phyloP scores from a whole-genome alignment of 805 yeast species.

The Yarrowia bubula region DNA sequence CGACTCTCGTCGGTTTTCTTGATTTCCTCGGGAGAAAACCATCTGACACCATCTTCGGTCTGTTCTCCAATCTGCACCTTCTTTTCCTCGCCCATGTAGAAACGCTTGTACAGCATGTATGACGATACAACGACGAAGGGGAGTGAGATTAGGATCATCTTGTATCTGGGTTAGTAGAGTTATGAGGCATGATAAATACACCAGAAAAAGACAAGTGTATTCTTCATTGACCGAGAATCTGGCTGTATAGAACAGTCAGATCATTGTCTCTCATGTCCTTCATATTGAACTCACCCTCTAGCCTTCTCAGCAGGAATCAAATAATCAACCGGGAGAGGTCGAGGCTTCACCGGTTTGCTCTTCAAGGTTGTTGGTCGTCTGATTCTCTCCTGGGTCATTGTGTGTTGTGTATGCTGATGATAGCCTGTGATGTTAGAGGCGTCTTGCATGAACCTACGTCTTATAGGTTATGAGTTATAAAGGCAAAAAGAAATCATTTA shows the following conservation, averaged over 20 bases:
- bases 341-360: background rate
- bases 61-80: conserved; percentile 48
- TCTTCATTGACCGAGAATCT: too few relatives aligned
- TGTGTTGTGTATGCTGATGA: background rate
- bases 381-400: background rate
- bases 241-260: too few relatives aligned
- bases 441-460: background rate
- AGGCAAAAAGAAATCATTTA: too few relatives aligned
- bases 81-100: conserved; percentile 43
- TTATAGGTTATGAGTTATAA: conserved; percentile 13
- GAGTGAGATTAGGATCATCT: background rate
- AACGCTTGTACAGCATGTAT: conserved; percentile 3
- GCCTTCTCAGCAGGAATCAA: conserved; percentile 17
- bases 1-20: background rate
- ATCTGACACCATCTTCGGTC: conserved; percentile 43
- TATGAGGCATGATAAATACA: too few relatives aligned
- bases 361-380: background rate
- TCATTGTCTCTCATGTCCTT: background rate
- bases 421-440: background rate
- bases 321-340: background rate
- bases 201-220: background rate
- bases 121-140: background rate
- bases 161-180: conserved; percentile 12
- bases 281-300: background rate
- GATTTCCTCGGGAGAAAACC: conserved; percentile 11